A percentile compares a stretch with the other conserved stretches of the same genome.
Evolutionary conservation across 306 rosid species (phyloP).

Genomic region (Corylus avellana): DNA sequence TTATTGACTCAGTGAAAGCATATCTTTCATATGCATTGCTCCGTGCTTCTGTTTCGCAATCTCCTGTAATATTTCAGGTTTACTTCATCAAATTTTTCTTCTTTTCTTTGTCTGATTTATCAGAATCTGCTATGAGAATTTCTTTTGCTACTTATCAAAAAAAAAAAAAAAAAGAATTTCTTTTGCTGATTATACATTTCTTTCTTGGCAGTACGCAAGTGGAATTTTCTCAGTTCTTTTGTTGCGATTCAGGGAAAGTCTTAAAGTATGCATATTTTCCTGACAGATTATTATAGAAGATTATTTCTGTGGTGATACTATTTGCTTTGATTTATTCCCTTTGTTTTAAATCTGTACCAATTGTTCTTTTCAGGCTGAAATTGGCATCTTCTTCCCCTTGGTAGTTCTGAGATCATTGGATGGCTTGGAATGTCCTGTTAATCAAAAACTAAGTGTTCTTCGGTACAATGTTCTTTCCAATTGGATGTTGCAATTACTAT

Average conservation of each 20-base stretch:
- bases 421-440: conserved; percentile 69
- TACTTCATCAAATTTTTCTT: conserved; percentile 13
- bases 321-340: conserved; percentile 30
- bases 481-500: conserved; percentile 17
- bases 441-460: conserved; percentile 89
- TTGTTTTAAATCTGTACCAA: conserved; percentile 13
- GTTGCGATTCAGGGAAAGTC: conserved; percentile 97
- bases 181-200: conserved; percentile 28
- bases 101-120: conserved; percentile 21
- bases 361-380: conserved; percentile 85
- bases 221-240: conserved; percentile 91
- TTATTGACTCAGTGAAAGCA: conserved; percentile 99
- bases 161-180: neutral
- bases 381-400: conserved; percentile 96
- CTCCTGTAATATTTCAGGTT: conserved; percentile 97
- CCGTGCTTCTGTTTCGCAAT: conserved; percentile 94
- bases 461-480: conserved; percentile 59
- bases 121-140: conserved; percentile 18
- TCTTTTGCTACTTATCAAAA: neutral
- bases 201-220: conserved; percentile 81
- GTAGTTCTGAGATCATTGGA: conserved; percentile 92
- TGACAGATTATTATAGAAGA: conserved; percentile 29
- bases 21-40: conserved; percentile 94
- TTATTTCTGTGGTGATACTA: conserved; percentile 21
- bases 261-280: conserved; percentile 70